A percentile compares a stretch with the other conserved stretches of the same genome.
phyloP scores from a whole-genome alignment of 495 filamentous ascomycete species.

The Alectoria sarmentosa region DNA sequence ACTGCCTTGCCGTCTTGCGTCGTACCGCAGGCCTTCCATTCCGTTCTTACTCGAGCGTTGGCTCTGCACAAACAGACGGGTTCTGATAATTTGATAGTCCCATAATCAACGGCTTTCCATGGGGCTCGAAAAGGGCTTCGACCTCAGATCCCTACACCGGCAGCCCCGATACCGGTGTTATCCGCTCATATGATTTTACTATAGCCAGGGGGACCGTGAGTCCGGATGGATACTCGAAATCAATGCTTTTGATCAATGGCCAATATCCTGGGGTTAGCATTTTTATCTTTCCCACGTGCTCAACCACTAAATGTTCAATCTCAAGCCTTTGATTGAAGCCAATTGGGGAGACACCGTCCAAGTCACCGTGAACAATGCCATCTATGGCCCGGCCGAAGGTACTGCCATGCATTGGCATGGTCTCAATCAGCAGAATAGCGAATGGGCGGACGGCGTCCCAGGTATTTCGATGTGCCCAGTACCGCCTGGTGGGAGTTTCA shows the following conservation, averaged over 20 bases:
- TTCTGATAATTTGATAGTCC: background rate
- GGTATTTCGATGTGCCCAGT: slow-evolving; percentile 46
- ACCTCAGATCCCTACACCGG: slow-evolving; percentile 31
- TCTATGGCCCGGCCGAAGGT: slow-evolving; percentile 33
- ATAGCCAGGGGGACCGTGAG: slow-evolving; percentile 34
- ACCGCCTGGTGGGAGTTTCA: slow-evolving; percentile 34
- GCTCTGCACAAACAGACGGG: background rate
- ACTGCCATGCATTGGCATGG: slow-evolving; percentile 46
- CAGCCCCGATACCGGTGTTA: slow-evolving; percentile 30
- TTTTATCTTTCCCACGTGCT: background rate
- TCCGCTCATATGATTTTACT: slow-evolving; percentile 33
- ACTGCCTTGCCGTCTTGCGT: background rate
- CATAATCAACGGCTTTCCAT: slow-evolving; percentile 23
- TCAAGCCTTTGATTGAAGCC: slow-evolving; percentile 49
- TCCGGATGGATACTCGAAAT: slow-evolving; percentile 42
- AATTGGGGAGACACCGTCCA: slow-evolving; percentile 55
- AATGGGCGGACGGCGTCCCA: slow-evolving; percentile 43
- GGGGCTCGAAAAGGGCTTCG: slow-evolving; percentile 14
- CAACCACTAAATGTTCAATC: background rate
- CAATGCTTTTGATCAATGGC: slow-evolving; percentile 37
- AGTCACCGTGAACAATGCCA: slow-evolving; percentile 49
- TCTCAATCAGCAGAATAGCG: slow-evolving; percentile 35
- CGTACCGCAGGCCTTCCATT: background rate
- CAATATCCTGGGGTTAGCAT: slow-evolving; percentile 20
- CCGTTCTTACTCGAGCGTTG: background rate